Evolutionary conservation across 2,329 filamentous ascomycete species (phyloP), one percentile per base, ranked within the genome.

Genomic region (Phaeophleospora eucalypticola): DNA sequence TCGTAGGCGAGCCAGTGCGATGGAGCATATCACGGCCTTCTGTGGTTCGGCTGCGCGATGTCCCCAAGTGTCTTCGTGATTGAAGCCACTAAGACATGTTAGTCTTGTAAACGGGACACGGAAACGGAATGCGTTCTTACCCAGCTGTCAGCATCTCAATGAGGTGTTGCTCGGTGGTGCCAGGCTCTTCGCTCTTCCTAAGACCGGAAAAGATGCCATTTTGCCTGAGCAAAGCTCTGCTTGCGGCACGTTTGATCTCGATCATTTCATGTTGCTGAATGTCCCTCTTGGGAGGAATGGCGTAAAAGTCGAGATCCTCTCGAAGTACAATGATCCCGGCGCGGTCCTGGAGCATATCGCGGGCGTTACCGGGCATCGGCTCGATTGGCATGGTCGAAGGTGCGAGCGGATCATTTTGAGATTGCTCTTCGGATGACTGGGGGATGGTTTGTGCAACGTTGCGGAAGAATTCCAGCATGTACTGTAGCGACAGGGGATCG

Each of bases 71-170:
- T 98, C 93, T 55, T 96, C 87, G 62, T 95, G 88, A 66, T 97
- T 90, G 73, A 98, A 98, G 32, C 93, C 93, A 58, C 93, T 97
- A 58, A 8, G 38, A 29, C 18, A 21, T 17, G 35, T 48, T 9
- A 51, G 48, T 12, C 39, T 34, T 14, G 18, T 10, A 14, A 27
- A 12, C 8, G 24, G 12, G n/a, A 21, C 17, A 32, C 17, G 27
- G 18, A 24, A n/a, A 2, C 8, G 12, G 24, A 35, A 7, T 7
- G 36, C 24, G 36, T 16, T 33, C 85, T 71, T 77, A 97, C 91
- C 91, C 93, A 65, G 93, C 93, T 45, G 93, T 98, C 70, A 98
- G 72, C 93, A 98, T 98, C 74, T 98, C 93, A 62, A 98, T 98
- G 33, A 98, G 77, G 74, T 98, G 93, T 58, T 95, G 93, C 70